Percentiles rank a stretch among this genome's conserved stretches.
phyloP scores from a whole-genome alignment of 495 filamentous ascomycete genomes.

The Lasiosphaeria hispida region DNA sequence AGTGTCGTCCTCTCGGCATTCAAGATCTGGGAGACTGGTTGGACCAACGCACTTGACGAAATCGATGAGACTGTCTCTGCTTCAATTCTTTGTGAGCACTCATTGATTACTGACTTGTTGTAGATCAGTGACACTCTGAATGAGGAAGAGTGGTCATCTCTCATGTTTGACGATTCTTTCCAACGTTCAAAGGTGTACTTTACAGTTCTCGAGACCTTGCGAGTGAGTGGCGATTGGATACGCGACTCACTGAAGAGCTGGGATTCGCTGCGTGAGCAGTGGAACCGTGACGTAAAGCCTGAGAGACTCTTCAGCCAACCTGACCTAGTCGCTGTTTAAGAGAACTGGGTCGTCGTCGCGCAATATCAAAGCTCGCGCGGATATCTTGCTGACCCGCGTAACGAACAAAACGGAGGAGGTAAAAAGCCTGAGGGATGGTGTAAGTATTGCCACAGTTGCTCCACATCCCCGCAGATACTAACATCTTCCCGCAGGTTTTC shows the following conservation, averaged over 20 bases:
- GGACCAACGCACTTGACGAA: neutral
- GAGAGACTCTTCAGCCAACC: neutral
- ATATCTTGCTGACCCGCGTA: neutral
- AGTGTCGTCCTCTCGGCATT: neutral
- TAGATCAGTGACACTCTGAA: neutral
- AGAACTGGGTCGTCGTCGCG: conserved; percentile 5
- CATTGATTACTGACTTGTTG: too few relatives aligned
- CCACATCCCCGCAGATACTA: neutral
- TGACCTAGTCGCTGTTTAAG: neutral
- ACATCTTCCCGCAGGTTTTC: conserved; percentile 1
- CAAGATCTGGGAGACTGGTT: conserved; percentile 3
- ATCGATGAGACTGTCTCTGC: neutral
- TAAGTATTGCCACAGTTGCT: neutral
- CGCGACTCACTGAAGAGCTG: neutral
- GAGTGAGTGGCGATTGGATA: neutral
- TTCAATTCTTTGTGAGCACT: neutral
- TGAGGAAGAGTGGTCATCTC: neutral
- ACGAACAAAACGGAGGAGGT: conserved; percentile 11
- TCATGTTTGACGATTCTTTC: conserved; percentile 12
- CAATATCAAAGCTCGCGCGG: neutral
- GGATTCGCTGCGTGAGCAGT: neutral
- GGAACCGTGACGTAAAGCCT: neutral
- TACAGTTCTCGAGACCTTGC: conserved; percentile 5
- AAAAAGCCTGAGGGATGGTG: conserved; percentile 16
- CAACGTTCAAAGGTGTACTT: neutral